Conservation (phyloP, 257 asterid genomes). For the Ilex aquifolium region DNA sequence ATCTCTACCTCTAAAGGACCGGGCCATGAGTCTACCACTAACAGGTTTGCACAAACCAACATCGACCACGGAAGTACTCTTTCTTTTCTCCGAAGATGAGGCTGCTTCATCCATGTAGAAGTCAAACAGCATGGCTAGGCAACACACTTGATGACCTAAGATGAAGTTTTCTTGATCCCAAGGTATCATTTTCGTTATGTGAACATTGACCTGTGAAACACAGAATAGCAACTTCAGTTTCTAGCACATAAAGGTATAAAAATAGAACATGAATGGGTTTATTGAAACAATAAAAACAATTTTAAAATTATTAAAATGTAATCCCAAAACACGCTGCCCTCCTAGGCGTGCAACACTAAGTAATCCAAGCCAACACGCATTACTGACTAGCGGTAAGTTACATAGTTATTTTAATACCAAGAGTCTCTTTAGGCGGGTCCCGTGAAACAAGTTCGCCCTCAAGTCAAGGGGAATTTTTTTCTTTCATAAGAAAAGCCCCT, state of each 20-base stretch:
- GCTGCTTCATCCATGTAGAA: slow-evolving; percentile 53
- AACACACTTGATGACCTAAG: slow-evolving; percentile 75
- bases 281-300: background rate
- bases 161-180: slow-evolving; percentile 50
- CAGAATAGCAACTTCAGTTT: slow-evolving; percentile 5
- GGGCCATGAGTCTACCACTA: slow-evolving; percentile 52
- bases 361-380: background rate
- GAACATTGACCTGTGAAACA: slow-evolving; percentile 67
- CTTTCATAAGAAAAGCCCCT: too few species aligned
- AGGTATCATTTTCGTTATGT: slow-evolving; percentile 54
- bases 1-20: slow-evolving; percentile 89
- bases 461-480: too few species aligned
- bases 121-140: slow-evolving; percentile 90
- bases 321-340: background rate
- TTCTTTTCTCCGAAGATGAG: slow-evolving; percentile 36
- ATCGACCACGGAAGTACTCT: slow-evolving; percentile 56
- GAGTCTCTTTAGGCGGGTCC: too few species aligned
- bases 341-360: too few species aligned
- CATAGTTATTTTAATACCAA: too few species aligned
- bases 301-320: background rate
- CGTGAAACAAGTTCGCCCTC: too few species aligned
- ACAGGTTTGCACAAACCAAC: slow-evolving; percentile 77
- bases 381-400: background rate
- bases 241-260: background rate
- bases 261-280: background rate